Base-by-base conservation (phyloP, 23 red algal species). In the Chondrus crispus region DNA sequence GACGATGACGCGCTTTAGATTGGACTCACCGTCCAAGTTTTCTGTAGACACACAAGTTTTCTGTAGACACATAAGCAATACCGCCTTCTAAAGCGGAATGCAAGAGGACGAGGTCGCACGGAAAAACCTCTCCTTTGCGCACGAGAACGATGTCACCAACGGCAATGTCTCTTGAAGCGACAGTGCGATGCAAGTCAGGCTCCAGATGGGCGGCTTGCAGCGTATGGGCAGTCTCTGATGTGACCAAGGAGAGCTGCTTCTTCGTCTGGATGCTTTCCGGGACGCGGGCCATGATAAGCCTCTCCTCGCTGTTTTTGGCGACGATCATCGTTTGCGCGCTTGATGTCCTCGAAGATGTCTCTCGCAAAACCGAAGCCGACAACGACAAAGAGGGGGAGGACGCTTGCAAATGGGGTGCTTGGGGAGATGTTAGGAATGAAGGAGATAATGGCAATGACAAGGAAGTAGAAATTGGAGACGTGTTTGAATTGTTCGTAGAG, bases 121-220 rank as follows among this genome's bases (percentile, higher is more conserved):
- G 97, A 55, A 99, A 86, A 49, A 80, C 80, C 41, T 95, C 68
- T 30, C 89, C 88, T 54, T 93, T 86, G 11, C 87, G 91, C 38
- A 99, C 75, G 16, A 92, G 62, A 39, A 99, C 91, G 29, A 99
- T 89, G 68, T 99, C 97, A 9, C 97, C 97, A 9, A 99, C 97
- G 62, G 80, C 18, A 63, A 94, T 94, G 32, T 94, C 81, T 8
- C 75, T 69, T 8, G 81, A 80, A 19, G 81, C 70, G 28, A 94
- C 92, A 43, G 71, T 35, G 28, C 74, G 74, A 26, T 87, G 80
- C 6, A 80, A 46, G 12, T 86, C 92, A 18, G 92, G 81, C 29
- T 87, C 53, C 3, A 94, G 83, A 19, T 46, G 32, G 39, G 58
- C 38, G 33, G 33, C 29, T 57, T 63, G 46, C 10, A 90, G 72